These are phyloP conservation scores for Tardiomyces digboiensis DNA, from an alignment of 1,139 yeast genomes.

Conservation along the genomic window DNA sequence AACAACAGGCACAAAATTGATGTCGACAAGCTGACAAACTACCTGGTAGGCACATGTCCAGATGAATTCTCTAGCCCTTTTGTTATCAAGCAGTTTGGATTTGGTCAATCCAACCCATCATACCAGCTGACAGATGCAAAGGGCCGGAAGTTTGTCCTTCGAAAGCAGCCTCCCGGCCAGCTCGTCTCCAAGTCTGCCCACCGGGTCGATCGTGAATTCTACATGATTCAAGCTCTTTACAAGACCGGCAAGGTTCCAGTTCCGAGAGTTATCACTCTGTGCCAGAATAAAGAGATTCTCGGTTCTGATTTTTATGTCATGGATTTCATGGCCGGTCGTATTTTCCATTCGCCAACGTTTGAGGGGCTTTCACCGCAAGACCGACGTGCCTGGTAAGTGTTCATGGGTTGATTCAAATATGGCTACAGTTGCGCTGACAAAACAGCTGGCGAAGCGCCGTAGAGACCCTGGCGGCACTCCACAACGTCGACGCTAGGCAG, in stretches of 20 bases:
- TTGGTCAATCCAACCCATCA: constrained; percentile 64
- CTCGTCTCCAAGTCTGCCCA: constrained; percentile 54
- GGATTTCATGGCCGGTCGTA: constrained; percentile 53
- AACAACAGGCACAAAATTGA: constrained; percentile 27
- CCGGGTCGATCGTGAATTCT: constrained; percentile 56
- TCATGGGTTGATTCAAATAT: background rate
- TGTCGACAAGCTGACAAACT: constrained; percentile 25
- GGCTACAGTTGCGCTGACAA: background rate
- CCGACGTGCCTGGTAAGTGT: constrained; percentile 16
- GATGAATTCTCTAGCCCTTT: constrained; percentile 16
- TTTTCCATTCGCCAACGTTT: constrained; percentile 47
- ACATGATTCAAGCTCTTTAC: constrained; percentile 36
- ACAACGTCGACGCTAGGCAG: constrained; percentile 38
- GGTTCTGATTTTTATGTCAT: constrained; percentile 63
- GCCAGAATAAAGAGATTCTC: constrained; percentile 49
- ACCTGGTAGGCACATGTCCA: constrained; percentile 9
- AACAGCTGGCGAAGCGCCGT: constrained; percentile 41
- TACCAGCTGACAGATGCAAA: constrained; percentile 38
- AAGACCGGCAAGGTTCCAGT: constrained; percentile 39
- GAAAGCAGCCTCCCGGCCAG: constrained; percentile 54
- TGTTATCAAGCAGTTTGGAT: constrained; percentile 42
- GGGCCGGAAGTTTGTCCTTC: constrained; percentile 39
- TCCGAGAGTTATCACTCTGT: constrained; percentile 58
- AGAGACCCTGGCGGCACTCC: constrained; percentile 43
- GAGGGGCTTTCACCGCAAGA: constrained; percentile 27